phyloP scores from a whole-genome alignment of 139 green algal species.

The Coelastrella sp. region DNA sequence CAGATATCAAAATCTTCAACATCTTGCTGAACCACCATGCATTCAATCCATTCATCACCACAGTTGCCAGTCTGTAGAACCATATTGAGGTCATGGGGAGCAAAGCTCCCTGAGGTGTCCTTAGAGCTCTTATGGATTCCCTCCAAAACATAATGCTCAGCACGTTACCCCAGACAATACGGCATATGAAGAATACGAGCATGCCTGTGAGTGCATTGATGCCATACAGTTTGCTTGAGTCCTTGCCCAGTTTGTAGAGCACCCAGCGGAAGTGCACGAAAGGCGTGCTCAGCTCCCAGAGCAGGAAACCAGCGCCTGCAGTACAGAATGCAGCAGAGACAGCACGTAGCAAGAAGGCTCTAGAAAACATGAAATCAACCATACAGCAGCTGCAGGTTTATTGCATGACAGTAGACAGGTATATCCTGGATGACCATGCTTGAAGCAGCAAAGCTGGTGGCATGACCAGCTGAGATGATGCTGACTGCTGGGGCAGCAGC shows the following conservation, averaged over 20 bases:
- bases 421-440: no score
- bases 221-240: constrained; percentile 34
- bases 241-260: constrained; percentile 64
- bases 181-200: constrained; percentile 60
- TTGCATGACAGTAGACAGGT: no score
- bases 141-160: constrained; percentile 22
- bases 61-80: constrained; percentile 34
- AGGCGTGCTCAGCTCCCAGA: constrained; percentile 67
- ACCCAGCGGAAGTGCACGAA: constrained; percentile 70
- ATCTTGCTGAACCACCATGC: constrained; percentile 66
- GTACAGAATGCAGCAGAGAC: neutral
- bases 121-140: neutral
- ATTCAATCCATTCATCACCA: constrained; percentile 59
- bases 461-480: no score
- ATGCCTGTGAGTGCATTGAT: constrained; percentile 56
- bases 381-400: no score
- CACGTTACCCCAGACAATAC: constrained; percentile 57
- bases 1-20: constrained; percentile 50
- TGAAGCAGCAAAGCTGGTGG: no score
- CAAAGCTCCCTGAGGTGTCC: neutral
- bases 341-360: no score
- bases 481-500: no score
- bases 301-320: constrained; percentile 59
- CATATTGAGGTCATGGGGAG: constrained; percentile 44
- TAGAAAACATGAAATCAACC: no score